A percentile compares a stretch with the other conserved stretches of the same genome.
These are phyloP conservation scores for Pogostemon cablin DNA, from an alignment of 257 asterid species.

Conservation along the genomic window DNA sequence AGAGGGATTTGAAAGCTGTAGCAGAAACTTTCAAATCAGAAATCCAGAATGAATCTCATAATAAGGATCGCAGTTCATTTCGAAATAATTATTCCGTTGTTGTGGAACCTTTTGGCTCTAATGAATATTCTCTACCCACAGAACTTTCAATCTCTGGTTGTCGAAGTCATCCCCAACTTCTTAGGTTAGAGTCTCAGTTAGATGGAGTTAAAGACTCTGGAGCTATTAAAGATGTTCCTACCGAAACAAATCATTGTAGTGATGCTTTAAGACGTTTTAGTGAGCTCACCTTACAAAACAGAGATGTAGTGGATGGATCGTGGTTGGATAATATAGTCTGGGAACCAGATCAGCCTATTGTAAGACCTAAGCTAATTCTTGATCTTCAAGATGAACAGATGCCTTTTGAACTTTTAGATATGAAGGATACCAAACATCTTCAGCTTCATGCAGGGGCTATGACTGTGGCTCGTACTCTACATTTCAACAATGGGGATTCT, in stretches of 20 bases:
- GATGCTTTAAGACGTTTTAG: conserved; percentile 72
- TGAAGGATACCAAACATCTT: conserved; percentile 58
- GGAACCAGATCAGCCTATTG: conserved; percentile 70
- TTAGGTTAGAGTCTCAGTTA: conserved; percentile 71
- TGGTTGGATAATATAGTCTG: conserved; percentile 88
- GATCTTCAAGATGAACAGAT: conserved; percentile 97
- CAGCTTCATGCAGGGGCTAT: conserved; percentile 95
- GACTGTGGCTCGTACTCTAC: conserved; percentile 68
- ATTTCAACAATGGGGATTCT: conserved; percentile 59
- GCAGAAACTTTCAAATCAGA: conserved; percentile 38
- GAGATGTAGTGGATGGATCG: conserved; percentile 76
- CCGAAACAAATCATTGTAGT: conserved; percentile 45
- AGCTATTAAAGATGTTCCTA: conserved; percentile 45
- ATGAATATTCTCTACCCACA: conserved; percentile 33
- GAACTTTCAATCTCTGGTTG: conserved; percentile 36
- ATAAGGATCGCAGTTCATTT: conserved; percentile 45
- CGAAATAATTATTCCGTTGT: conserved; percentile 43
- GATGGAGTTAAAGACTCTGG: conserved; percentile 46
- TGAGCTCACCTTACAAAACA: conserved; percentile 71
- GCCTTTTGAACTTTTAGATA: conserved; percentile 90
- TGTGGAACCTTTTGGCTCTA: conserved; percentile 73
- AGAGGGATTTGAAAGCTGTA: conserved; percentile 43
- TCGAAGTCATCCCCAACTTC: conserved; percentile 78
- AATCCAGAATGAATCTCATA: conserved; percentile 44
- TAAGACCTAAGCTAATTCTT: conserved; percentile 78